Percentiles rank a stretch among this genome's conserved stretches.
These are phyloP conservation scores for Fusarium poae DNA, from an alignment of 2,329 filamentous ascomycete species.

Conservation along the genomic window DNA sequence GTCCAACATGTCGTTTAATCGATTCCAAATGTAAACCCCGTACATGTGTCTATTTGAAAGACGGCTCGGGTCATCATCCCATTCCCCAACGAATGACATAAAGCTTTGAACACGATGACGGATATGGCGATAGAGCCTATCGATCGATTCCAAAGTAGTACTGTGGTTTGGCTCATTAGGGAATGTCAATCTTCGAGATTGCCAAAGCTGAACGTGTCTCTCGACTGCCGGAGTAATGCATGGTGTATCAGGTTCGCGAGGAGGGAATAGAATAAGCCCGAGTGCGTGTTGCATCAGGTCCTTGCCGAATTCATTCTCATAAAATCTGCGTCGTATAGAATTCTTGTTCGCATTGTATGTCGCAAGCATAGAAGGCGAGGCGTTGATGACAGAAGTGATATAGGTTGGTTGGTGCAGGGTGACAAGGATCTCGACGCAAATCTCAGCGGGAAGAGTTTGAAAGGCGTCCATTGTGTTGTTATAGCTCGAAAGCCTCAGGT, in stretches of 20 bases:
- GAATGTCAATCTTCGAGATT: not conserved
- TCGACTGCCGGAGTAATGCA: not conserved
- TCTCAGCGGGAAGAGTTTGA: not conserved
- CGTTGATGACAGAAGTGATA: not conserved
- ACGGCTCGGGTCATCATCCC: too few relatives aligned
- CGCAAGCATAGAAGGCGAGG: not conserved
- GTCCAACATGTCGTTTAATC: too few relatives aligned
- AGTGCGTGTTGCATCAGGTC: not conserved
- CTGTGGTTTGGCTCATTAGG: too few relatives aligned
- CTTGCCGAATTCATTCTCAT: not conserved
- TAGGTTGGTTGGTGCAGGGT: not conserved
- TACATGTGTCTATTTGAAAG: too few relatives aligned
- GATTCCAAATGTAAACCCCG: too few relatives aligned
- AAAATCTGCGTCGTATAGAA: not conserved
- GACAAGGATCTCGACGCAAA: not conserved
- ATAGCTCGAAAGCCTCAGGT: too few relatives aligned
- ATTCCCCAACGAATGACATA: rapidly evolving
- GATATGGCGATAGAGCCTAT: too few relatives aligned
- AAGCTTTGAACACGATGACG: too few relatives aligned
- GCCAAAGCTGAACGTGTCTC: not conserved
- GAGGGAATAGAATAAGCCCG: not conserved
- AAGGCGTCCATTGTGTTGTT: not conserved
- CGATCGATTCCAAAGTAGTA: too few relatives aligned
- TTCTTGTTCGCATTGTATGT: not conserved
- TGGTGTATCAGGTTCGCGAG: rapidly evolving